Evolutionary conservation across 176 grass and related monocot genomes (phyloP).

Genomic region (Zea luxurians): DNA sequence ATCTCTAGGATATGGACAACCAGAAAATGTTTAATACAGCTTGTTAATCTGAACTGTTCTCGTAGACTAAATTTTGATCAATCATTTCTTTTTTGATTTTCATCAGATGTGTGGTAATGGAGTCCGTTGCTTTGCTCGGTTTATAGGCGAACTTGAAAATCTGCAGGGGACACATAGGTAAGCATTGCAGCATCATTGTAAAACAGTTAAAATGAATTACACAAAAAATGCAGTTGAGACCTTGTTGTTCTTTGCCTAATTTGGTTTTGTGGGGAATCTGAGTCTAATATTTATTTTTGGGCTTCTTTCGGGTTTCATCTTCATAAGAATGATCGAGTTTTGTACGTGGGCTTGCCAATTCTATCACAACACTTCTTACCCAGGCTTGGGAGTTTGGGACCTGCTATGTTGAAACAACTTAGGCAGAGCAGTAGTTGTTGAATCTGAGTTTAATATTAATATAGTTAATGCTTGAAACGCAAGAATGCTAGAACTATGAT

Average conservation of each 20-base stretch:
- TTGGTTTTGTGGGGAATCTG: neutral
- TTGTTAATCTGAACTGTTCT: conserved; percentile 20
- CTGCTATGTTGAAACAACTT: neutral
- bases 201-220: conserved; percentile 22
- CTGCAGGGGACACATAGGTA: conserved; percentile 73
- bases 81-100: conserved; percentile 39
- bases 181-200: conserved; percentile 1
- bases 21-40: neutral
- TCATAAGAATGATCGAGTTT: neutral
- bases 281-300: neutral
- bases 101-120: conserved; percentile 96
- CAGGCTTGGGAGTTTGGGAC: neutral
- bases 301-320: neutral
- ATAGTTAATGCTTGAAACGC: neutral
- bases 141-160: conserved; percentile 91
- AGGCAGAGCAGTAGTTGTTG: neutral
- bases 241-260: neutral
- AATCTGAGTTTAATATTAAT: neutral
- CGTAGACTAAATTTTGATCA: neutral
- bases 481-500: conserved; percentile 2
- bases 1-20: neutral
- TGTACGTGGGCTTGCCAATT: neutral
- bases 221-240: neutral
- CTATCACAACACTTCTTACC: neutral
- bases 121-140: conserved; percentile 85